Base-by-base conservation (phyloP, 805 yeast genomes). In the Candida coquimbonensis region DNA sequence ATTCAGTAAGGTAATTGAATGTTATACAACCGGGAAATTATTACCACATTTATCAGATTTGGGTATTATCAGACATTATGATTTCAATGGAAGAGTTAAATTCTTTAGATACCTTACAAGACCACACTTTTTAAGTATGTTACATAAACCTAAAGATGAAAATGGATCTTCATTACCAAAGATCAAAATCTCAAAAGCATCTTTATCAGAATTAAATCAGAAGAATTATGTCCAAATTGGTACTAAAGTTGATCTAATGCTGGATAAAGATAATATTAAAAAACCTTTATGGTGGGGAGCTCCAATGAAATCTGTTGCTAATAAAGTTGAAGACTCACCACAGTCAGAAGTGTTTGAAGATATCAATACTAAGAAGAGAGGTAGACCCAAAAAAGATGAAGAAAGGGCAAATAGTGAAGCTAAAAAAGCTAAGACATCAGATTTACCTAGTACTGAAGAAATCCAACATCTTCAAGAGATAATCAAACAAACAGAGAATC, bases 11-110 rank as follows among this genome's bases (percentile, higher is more conserved):
- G 58, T 74, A 14, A 64, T 80, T 37, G 88, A 79, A 36, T 61
- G 65, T 26, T 67, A 75, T 40, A 61, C 65, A 4, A 58, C 67
- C 2, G 70, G 64, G 5, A 66, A 64, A 39, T 58, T 65, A 48
- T 53, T 60, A 24, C 47, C 58, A 46, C 46, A 58, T 45, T 48
- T 59, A 26, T 46, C 59, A 45, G 47, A 57, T 45, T 47, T 58
- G 39, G 66, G 62, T 2, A 66, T 87, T 12, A 72, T 83, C 0
- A 72, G 84, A 50, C 80, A 81, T 16, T 77, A 78, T 48, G 95
- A 86, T 56, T 80, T 79, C 52, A 80, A 78, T 48, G 95, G 95
- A 0, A 80, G 88, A 51, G 70, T 74, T 47, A 83, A 86, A 56
- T 85, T 79, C 53, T 86, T 77, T 61, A 69, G 95, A 36, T 80